Conservation (phyloP, 2,329 filamentous ascomycete genomes). For the Cercospora zeina region DNA sequence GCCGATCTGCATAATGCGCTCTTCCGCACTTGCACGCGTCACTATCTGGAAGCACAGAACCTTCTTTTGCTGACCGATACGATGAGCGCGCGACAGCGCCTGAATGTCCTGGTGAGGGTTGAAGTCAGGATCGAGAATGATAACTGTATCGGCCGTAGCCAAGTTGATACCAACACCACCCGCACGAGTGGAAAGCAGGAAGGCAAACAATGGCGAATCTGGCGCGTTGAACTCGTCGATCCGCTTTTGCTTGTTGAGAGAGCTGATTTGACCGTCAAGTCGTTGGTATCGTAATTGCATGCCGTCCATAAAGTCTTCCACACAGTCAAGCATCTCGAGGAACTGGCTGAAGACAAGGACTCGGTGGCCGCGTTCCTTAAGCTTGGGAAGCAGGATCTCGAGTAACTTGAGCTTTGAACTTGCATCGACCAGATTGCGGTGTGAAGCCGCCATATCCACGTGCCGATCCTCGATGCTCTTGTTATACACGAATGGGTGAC, state of each 20-base stretch:
- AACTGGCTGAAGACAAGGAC: conserved; percentile 97
- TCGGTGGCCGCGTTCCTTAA: conserved; percentile 80
- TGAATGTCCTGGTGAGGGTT: conserved; percentile 98
- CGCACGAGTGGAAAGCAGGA: conserved; percentile 88
- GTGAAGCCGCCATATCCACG: conserved; percentile 60
- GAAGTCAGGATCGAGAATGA: conserved; percentile 95
- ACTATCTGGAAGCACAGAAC: conserved; percentile 94
- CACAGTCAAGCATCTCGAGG: conserved; percentile 76
- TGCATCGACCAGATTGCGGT: conserved; percentile 84
- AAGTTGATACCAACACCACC: conserved; percentile 97
- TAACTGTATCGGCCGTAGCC: conserved; percentile 94
- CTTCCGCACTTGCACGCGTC: conserved; percentile 84
- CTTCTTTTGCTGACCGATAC: conserved; percentile 94
- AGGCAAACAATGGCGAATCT: conserved; percentile 79
- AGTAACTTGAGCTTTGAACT: conserved; percentile 85
- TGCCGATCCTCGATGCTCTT: conserved; percentile 82
- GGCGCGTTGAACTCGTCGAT: conserved; percentile 93
- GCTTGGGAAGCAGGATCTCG: conserved; percentile 80
- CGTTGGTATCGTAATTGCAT: conserved; percentile 73
- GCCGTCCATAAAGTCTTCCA: conserved; percentile 86
- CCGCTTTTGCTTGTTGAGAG: conserved; percentile 85
- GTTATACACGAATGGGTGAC: conserved; percentile 95
- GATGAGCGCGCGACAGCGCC: conserved; percentile 87
- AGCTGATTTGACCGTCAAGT: conserved; percentile 79
- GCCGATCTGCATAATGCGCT: conserved; percentile 94